These are phyloP conservation scores for Hypoxylon subgilvum DNA, from an alignment of 495 filamentous ascomycete genomes.

Conservation along the genomic window DNA sequence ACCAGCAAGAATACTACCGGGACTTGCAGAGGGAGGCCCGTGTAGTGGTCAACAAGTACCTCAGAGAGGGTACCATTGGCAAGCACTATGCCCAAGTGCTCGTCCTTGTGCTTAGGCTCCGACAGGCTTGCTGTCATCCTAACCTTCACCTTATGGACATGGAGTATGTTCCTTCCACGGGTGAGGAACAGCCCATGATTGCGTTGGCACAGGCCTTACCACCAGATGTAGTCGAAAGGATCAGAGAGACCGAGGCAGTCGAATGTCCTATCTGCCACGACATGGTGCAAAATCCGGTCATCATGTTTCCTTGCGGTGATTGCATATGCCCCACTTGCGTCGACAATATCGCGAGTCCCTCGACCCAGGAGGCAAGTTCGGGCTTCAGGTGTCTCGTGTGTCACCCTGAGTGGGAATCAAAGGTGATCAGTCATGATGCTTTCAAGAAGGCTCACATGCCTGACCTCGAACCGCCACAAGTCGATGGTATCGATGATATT, in stretches of 20 bases:
- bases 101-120: constrained; percentile 82
- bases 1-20: constrained; percentile 73
- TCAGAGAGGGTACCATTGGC: constrained; percentile 71
- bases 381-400: constrained; percentile 77
- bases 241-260: constrained; percentile 64
- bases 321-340: constrained; percentile 80
- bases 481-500: constrained; percentile 32
- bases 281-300: constrained; percentile 71
- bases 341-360: constrained; percentile 23
- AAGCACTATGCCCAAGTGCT: constrained; percentile 83
- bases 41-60: constrained; percentile 76
- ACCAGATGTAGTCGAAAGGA: constrained; percentile 69
- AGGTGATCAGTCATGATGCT: constrained; percentile 71
- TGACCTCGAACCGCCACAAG: too few relatives aligned
- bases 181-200: constrained; percentile 51
- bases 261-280: constrained; percentile 85
- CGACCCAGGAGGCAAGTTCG: constrained; percentile 43
- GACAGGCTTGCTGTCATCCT: constrained; percentile 90
- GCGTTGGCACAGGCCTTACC: constrained; percentile 62
- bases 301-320: constrained; percentile 88
- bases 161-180: constrained; percentile 67
- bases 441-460: constrained; percentile 79
- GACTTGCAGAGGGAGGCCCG: constrained; percentile 70
- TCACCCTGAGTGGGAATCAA: constrained; percentile 69
- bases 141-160: constrained; percentile 58